phyloP scores from a whole-genome alignment of 2,329 filamentous ascomycete genomes.

The Podosphaera aphanis region DNA sequence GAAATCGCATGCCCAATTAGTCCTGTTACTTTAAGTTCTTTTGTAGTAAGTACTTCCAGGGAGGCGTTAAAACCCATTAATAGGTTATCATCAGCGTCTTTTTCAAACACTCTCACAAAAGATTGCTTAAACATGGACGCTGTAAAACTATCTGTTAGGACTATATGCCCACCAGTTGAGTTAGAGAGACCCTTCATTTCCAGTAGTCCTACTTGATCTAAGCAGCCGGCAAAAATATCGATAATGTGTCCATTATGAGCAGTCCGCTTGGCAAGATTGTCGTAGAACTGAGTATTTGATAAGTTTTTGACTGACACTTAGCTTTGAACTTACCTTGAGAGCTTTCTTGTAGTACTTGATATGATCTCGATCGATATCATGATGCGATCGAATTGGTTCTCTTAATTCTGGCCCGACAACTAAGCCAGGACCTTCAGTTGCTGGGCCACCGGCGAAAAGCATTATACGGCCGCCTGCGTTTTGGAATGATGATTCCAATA shows the following conservation, averaged over 20 bases:
- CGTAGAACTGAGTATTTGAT: constrained; percentile 55
- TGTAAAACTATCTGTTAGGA: constrained; percentile 92
- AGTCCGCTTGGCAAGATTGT: constrained; percentile 75
- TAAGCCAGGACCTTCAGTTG: constrained; percentile 89
- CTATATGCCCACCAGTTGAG: constrained; percentile 93
- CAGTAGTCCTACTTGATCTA: constrained; percentile 87
- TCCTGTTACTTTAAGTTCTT: constrained; percentile 93
- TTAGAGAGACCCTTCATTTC: constrained; percentile 98
- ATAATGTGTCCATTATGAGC: constrained; percentile 94
- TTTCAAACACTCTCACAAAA: constrained; percentile 90
- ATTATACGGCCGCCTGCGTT: constrained; percentile 90
- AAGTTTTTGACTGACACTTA: neutral
- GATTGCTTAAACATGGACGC: constrained; percentile 99
- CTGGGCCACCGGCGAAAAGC: constrained; percentile 86
- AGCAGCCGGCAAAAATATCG: constrained; percentile 89
- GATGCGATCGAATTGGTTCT: constrained; percentile 91
- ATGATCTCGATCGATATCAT: constrained; percentile 95
- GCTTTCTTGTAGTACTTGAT: constrained; percentile 99
- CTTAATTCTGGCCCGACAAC: constrained; percentile 88
- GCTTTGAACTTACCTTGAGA: constrained; percentile 41
- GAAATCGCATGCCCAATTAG: constrained; percentile 92
- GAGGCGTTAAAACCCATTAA: constrained; percentile 97
- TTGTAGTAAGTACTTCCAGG: constrained; percentile 85
- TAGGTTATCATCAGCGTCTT: constrained; percentile 82
- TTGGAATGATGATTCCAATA: constrained; percentile 86